These are phyloP conservation scores for Sporothrix dimorphospora DNA, from an alignment of 2,329 filamentous ascomycete genomes.

Conservation along the genomic window DNA sequence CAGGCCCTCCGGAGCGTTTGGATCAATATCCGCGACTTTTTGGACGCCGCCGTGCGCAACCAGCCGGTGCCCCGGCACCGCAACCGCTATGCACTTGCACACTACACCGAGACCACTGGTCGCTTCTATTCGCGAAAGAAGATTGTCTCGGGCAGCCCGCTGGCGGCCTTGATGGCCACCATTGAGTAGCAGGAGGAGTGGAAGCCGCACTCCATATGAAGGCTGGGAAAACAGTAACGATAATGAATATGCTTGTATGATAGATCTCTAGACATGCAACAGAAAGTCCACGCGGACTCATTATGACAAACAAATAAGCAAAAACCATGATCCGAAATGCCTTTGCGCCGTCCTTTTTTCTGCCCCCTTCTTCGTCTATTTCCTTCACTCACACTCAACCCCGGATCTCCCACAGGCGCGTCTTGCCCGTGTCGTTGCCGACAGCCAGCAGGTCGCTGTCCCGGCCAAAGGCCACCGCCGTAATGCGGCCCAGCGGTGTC, in stretches of 20 bases:
- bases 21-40: constrained; percentile 56
- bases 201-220: neutral
- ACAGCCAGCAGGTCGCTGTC: constrained; percentile 75
- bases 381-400: constrained; percentile 47
- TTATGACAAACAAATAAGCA: neutral
- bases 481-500: constrained; percentile 85
- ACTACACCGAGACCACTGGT: constrained; percentile 43
- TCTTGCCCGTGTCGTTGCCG: constrained; percentile 85
- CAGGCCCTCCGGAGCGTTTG: constrained; percentile 49
- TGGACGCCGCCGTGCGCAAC: constrained; percentile 41
- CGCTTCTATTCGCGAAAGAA: constrained; percentile 52
- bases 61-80: constrained; percentile 41
- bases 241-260: neutral
- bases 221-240: neutral
- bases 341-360: constrained; percentile 7
- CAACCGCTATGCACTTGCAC: constrained; percentile 40
- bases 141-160: constrained; percentile 47
- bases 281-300: neutral
- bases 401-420: constrained; percentile 87
- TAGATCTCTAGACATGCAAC: constrained; percentile 7
- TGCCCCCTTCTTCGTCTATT: neutral
- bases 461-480: constrained; percentile 69
- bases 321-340: neutral
- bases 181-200: constrained; percentile 33
- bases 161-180: constrained; percentile 44